Base-by-base conservation (phyloP, 176 grass and related monocot genomes). In the Avena eriantha region DNA sequence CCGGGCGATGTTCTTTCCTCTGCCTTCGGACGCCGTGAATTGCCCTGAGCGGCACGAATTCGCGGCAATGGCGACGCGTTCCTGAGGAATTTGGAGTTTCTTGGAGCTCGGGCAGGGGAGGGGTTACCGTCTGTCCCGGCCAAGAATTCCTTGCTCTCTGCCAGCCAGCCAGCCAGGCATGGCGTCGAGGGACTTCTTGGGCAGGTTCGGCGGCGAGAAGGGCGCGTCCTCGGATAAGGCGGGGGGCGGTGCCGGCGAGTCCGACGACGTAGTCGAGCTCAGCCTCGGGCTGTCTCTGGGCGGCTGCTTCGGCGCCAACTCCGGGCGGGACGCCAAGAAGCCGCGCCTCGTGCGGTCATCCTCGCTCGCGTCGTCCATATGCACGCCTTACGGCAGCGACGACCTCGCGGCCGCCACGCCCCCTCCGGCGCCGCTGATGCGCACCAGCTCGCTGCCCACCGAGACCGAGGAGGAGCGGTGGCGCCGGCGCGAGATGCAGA, bases 211-310 rank as follows among this genome's bases (percentile, higher is more conserved):
- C 24, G 74, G 55, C 22, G 80, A 90, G 80, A 74, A 68, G 34
- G 78, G 59, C 31, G 54, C 43, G 9, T 16, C 21, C 7, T 70
- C 10, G 3, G 49, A 23, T 18, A 79, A 55, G 26, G 82, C 50
- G 7, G 89, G 70, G 29, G 50, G 77, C 23, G 70, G 22, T 2
- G 51, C 22, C 8, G 77, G 50, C 15, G 85, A 90, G 59, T 65
- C 90, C 0, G 85, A 93, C 73, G 90, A 92, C 39, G 48, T 94
- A 39, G 48, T 99, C 66, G 97, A 99, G 86, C 92, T 99, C 17
- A 92, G 89, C 82, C 80, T 99, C 7, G 94, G 92, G 1, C 92
- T 99, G 31, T 96, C 97, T 16, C 88, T 95, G 17, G 91, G 93
- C 21, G 97, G 97, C 26, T 83, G 89, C 89, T 99, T 94, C 77